Conservation (phyloP, 352 stramenopile genomes). For the Pythium myriotylum region DNA sequence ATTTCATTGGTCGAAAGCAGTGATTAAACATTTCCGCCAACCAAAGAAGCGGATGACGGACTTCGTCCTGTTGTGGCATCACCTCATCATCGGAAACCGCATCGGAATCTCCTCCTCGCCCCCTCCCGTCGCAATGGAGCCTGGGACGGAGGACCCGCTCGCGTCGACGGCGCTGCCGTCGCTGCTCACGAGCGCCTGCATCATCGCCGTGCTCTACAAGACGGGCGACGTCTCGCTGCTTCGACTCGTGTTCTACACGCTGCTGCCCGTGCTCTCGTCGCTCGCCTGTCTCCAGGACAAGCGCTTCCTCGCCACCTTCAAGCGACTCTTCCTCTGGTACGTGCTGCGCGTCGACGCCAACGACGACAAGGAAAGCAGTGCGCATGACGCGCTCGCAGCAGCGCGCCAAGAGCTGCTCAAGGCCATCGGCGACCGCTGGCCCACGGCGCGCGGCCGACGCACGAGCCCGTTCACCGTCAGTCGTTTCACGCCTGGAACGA, state of each 20-base stretch:
- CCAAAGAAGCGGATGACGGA: background rate
- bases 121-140: background rate
- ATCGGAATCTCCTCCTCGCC: background rate
- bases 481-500: background rate
- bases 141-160: slow-evolving; percentile 15
- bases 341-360: slow-evolving; percentile 22
- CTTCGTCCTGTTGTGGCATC: background rate
- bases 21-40: background rate
- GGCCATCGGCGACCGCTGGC: slow-evolving; percentile 50
- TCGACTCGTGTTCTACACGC: slow-evolving; percentile 51
- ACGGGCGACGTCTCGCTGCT: slow-evolving; percentile 29
- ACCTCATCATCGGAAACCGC: background rate
- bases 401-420: slow-evolving; percentile 49
- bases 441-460: slow-evolving; percentile 2
- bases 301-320: slow-evolving; percentile 37
- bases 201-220: slow-evolving; percentile 19
- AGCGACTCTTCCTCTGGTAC: slow-evolving; percentile 30
- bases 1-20: slow-evolving; percentile 3
- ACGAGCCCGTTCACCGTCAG: slow-evolving; percentile 26
- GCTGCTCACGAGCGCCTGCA: slow-evolving; percentile 23
- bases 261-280: slow-evolving; percentile 53
- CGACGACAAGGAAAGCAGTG: slow-evolving; percentile 11
- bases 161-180: slow-evolving; percentile 30
- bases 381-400: slow-evolving; percentile 28
- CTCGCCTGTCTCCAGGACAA: slow-evolving; percentile 46